phyloP scores from a whole-genome alignment of 2,329 filamentous ascomycete genomes.

The Aspergillus cejpii region DNA sequence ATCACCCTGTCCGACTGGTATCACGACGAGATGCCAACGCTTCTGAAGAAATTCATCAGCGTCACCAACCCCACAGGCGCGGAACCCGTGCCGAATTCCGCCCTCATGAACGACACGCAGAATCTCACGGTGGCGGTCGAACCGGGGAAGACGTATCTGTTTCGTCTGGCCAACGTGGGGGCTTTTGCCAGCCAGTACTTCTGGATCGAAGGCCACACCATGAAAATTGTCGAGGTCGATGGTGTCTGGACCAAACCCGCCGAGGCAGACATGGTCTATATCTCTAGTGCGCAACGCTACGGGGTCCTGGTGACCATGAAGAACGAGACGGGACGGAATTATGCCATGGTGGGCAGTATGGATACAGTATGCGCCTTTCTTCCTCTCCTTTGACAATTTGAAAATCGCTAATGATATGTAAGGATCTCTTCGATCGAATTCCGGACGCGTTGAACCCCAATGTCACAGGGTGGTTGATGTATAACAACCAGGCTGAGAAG shows the following conservation, averaged over 20 bases:
- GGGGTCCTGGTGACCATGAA: slow-evolving; percentile 51
- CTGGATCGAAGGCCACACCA: slow-evolving; percentile 46
- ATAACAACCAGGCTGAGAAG: slow-evolving; percentile 40
- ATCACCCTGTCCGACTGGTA: slow-evolving; percentile 66
- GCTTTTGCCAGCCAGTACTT: slow-evolving; percentile 53
- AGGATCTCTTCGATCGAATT: slow-evolving; percentile 61
- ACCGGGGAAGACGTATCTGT: slow-evolving; percentile 61
- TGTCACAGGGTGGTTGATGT: slow-evolving; percentile 44
- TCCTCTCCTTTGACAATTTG: slow-evolving; percentile 2
- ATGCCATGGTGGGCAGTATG: slow-evolving; percentile 60
- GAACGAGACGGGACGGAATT: slow-evolving; percentile 55
- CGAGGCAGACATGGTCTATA: slow-evolving; percentile 57
- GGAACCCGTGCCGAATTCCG: slow-evolving; percentile 60
- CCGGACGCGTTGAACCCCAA: slow-evolving; percentile 55
- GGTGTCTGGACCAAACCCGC: slow-evolving; percentile 58
- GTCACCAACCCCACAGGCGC: slow-evolving; percentile 48
- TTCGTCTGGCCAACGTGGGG: slow-evolving; percentile 65
- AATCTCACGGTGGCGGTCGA: slow-evolving; percentile 54
- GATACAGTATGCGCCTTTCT: slow-evolving; percentile 48
- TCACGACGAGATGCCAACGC: slow-evolving; percentile 48
- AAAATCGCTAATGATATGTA: slow-evolving; percentile 14
- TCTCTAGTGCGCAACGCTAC: slow-evolving; percentile 59
- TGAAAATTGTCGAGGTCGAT: slow-evolving; percentile 64
- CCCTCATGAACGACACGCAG: slow-evolving; percentile 64
- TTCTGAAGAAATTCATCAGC: slow-evolving; percentile 45